phyloP scores from a whole-genome alignment of 345 rosid genomes.

The Cochlearia excelsa region DNA sequence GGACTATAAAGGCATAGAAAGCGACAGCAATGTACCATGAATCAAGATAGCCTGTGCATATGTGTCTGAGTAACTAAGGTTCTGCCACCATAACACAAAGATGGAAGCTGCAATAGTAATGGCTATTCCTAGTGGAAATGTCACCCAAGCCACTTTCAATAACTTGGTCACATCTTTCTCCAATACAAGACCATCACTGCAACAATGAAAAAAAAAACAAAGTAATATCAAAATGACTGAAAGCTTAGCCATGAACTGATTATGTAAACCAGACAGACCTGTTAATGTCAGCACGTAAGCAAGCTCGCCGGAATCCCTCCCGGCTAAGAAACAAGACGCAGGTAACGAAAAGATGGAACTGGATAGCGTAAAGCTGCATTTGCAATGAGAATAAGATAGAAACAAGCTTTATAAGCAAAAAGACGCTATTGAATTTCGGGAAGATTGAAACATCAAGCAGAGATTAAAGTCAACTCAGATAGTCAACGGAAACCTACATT shows the following conservation, averaged over 20 bases:
- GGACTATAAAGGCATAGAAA: not conserved
- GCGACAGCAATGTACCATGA: conserved; percentile 50
- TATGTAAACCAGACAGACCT: conserved; percentile 37
- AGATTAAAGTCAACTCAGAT: not conserved
- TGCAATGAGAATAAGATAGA: no score
- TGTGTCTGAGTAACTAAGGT: conserved; percentile 52
- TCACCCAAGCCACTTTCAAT: conserved; percentile 82
- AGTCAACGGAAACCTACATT: conserved; percentile 17
- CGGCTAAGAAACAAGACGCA: conserved; percentile 87
- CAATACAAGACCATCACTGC: no score
- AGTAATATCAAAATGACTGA: conserved; percentile 6
- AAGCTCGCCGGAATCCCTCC: conserved; percentile 90
- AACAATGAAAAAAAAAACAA: conserved; percentile 27
- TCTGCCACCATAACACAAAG: conserved; percentile 87
- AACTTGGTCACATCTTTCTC: conserved; percentile 46
- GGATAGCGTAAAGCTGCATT: conserved; percentile 77
- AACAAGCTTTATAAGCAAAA: conserved; percentile 10
- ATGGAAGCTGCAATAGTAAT: conserved; percentile 50
- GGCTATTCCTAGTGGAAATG: conserved; percentile 63
- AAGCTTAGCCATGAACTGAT: not conserved
- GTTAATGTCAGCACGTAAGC: conserved; percentile 75
- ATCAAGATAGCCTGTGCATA: conserved; percentile 79
- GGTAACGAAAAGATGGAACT: conserved; percentile 82
- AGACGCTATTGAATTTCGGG: not conserved
- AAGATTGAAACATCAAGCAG: not conserved